Conservation (phyloP, 306 rosid genomes). For the Albizia julibrissin region DNA sequence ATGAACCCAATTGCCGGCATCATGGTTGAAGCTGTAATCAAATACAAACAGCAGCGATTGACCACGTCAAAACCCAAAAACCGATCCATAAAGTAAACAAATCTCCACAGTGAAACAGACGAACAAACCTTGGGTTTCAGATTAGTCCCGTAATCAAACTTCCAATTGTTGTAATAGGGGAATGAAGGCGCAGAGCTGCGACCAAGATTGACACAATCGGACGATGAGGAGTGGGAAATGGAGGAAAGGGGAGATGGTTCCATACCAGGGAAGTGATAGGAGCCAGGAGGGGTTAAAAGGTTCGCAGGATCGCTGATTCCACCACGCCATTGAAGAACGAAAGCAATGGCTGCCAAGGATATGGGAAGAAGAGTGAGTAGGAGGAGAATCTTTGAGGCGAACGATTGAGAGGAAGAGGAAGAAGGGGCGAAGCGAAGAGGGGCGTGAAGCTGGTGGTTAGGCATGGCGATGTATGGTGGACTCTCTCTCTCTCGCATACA, state of each 20-base stretch:
- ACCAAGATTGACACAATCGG: slow-evolving; percentile 71
- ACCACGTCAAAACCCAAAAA: not conserved
- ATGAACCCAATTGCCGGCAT: slow-evolving; percentile 1
- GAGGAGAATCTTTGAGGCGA: slow-evolving; percentile 68
- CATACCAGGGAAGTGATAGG: slow-evolving; percentile 88
- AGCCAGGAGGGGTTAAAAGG: slow-evolving; percentile 75
- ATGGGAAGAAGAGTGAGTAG: slow-evolving; percentile 92
- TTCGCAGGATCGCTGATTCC: slow-evolving; percentile 80
- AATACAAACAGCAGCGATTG: not conserved
- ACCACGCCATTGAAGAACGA: slow-evolving; percentile 98
- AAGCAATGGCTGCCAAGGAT: slow-evolving; percentile 80
- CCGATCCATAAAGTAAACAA: slow-evolving; percentile 25
- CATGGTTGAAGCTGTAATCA: not conserved
- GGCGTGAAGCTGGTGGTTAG: slow-evolving; percentile 59
- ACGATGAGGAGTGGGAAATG: slow-evolving; percentile 49
- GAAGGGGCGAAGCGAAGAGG: slow-evolving; percentile 62
- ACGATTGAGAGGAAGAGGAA: slow-evolving; percentile 46
- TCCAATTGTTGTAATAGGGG: slow-evolving; percentile 82
- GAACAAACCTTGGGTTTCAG: slow-evolving; percentile 80
- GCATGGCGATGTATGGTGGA: slow-evolving; percentile 40
- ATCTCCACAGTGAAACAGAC: not conserved
- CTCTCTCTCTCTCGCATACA: slow-evolving; percentile 12
- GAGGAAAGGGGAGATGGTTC: slow-evolving; percentile 78
- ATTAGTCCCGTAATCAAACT: slow-evolving; percentile 61
- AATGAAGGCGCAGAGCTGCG: slow-evolving; percentile 71